phyloP scores from a whole-genome alignment of 129 eudicot species.

The Helianthus tuberosus region DNA sequence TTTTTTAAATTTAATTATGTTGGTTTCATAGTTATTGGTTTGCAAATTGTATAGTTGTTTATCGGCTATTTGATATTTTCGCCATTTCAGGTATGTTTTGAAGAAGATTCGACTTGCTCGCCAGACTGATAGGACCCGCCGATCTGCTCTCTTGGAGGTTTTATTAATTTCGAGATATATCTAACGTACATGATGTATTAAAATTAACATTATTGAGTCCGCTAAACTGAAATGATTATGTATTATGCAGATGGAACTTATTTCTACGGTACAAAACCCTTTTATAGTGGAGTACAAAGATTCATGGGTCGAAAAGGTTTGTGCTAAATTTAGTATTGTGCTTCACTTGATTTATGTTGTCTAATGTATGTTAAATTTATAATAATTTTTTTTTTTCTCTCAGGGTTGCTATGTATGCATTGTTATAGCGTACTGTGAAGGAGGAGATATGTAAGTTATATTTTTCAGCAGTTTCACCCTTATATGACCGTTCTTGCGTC shows the following conservation, averaged over 20 bases:
- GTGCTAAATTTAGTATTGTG: conserved; percentile 5
- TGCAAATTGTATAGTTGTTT: neutral
- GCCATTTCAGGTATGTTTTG: conserved; percentile 65
- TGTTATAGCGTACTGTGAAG: conserved; percentile 91
- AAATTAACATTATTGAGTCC: neutral
- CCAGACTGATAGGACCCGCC: conserved; percentile 82
- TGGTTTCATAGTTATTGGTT: neutral
- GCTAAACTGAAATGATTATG: conserved; percentile 17
- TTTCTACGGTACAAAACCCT: conserved; percentile 71
- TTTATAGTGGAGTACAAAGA: conserved; percentile 94
- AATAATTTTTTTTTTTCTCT: conserved; percentile 5
- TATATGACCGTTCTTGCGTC: neutral
- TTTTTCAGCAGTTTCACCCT: neutral
- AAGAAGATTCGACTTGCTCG: conserved; percentile 97
- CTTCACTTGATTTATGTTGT: conserved; percentile 6
- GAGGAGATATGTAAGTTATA: conserved; percentile 92
- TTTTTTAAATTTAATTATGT: neutral
- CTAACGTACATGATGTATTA: neutral
- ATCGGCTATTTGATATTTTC: neutral
- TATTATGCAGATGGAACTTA: conserved; percentile 82
- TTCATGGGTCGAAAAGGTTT: conserved; percentile 98
- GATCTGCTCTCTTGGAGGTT: conserved; percentile 94
- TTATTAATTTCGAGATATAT: neutral
- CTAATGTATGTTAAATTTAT: neutral
- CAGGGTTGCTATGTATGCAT: conserved; percentile 99